Evolutionary conservation across 768 basidiomycete species (phyloP).

Genomic region (Russula abietina): DNA sequence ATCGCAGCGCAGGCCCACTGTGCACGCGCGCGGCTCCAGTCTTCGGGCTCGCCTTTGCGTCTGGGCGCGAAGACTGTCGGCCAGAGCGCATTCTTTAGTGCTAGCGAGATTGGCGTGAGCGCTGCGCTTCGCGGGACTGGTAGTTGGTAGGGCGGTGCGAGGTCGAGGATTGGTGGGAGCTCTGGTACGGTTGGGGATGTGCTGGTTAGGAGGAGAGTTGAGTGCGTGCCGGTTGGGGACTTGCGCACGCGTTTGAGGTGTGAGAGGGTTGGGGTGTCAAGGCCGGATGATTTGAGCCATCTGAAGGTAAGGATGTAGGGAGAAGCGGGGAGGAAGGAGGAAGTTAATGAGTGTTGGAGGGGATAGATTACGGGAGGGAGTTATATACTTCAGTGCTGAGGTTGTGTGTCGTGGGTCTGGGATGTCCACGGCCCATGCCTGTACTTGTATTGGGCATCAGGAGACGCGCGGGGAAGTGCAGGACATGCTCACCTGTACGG

Average conservation of each 20-base stretch:
- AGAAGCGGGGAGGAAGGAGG: not conserved
- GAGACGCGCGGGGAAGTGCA: slow-evolving; percentile 1
- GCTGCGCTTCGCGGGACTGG: slow-evolving; percentile 64
- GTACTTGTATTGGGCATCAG: slow-evolving; percentile 37
- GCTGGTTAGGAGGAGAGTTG: slow-evolving; percentile 51
- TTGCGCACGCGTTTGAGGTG: slow-evolving; percentile 78
- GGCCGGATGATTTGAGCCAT: slow-evolving; percentile 59
- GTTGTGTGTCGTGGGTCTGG: slow-evolving; percentile 54
- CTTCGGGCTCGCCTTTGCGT: slow-evolving; percentile 57
- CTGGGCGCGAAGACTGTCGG: slow-evolving; percentile 72
- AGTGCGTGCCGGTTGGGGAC: slow-evolving; percentile 32
- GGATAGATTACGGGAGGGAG: not conserved
- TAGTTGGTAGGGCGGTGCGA: slow-evolving; percentile 44
- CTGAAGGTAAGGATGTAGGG: slow-evolving; percentile 34
- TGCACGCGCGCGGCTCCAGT: slow-evolving; percentile 59
- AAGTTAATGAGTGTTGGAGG: not conserved
- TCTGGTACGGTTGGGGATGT: slow-evolving; percentile 37
- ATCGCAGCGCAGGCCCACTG: slow-evolving; percentile 77
- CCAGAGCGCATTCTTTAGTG: slow-evolving; percentile 72
- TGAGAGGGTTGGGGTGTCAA: slow-evolving; percentile 56
- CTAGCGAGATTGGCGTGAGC: slow-evolving; percentile 57
- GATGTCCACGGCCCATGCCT: slow-evolving; percentile 75
- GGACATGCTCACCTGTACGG: slow-evolving; percentile 42
- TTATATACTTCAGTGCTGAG: slow-evolving; percentile 53
- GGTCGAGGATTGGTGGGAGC: slow-evolving; percentile 39